Percentiles rank a stretch among this genome's conserved stretches.
These are phyloP conservation scores for Pythium phragmiticola DNA, from an alignment of 352 stramenopile genomes.

Conservation along the genomic window DNA sequence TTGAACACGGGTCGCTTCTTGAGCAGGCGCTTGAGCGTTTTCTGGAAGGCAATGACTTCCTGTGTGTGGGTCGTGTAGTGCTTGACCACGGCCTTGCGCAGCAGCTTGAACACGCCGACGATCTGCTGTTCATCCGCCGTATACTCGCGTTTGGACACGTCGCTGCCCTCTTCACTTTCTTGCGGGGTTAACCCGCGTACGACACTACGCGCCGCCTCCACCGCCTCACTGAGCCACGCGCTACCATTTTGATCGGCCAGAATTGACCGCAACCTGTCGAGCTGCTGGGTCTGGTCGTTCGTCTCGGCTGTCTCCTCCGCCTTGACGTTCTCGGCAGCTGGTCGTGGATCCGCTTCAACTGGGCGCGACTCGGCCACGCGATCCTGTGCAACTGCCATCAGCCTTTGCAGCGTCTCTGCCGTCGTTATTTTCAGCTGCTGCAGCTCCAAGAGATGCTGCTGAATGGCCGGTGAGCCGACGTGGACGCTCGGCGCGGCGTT, in stretches of 20 bases:
- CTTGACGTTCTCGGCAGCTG: neutral
- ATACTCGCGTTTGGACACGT: neutral
- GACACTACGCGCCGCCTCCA: constrained; percentile 10
- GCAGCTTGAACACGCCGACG: constrained; percentile 17
- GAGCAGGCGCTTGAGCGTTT: constrained; percentile 15
- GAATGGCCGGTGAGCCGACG: constrained; percentile 21
- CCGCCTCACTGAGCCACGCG: constrained; percentile 22
- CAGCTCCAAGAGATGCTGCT: constrained; percentile 36
- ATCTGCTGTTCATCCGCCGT: constrained; percentile 6
- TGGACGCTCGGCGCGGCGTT: constrained; percentile 13
- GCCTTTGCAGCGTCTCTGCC: neutral
- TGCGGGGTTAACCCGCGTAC: constrained; percentile 7
- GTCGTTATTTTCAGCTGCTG: constrained; percentile 29
- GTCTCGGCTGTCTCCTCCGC: neutral
- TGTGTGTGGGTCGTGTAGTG: constrained; percentile 1
- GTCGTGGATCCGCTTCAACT: neutral
- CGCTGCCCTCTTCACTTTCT: neutral
- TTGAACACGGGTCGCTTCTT: constrained; percentile 20
- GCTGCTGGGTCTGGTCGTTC: constrained; percentile 2
- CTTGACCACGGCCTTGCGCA: constrained; percentile 22
- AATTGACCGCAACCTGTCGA: constrained; percentile 12
- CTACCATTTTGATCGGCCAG: constrained; percentile 12
- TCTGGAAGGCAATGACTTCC: constrained; percentile 1
- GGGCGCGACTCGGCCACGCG: neutral
- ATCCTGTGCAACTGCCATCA: constrained; percentile 19